A percentile compares a stretch with the other conserved stretches of the same genome.
These are phyloP conservation scores for Aspergillus biplanus DNA, from an alignment of 495 filamentous ascomycete genomes.

Conservation along the genomic window DNA sequence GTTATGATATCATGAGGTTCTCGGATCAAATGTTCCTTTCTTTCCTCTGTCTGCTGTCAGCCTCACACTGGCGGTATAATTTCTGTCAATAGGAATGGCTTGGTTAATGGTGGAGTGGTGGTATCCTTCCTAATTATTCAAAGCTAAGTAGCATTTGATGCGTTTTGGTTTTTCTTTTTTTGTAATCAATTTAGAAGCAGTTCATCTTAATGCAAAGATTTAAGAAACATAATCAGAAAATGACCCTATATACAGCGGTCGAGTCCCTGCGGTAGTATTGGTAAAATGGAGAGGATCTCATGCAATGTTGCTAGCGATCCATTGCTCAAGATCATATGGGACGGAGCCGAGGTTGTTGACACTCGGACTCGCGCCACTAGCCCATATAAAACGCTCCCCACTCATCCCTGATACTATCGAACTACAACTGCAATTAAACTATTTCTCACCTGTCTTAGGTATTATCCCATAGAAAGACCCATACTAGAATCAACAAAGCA, in stretches of 20 bases:
- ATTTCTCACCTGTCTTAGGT: no score
- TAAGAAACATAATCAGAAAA: no score
- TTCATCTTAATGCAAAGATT: neutral
- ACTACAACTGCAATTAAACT: no score
- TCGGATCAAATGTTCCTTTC: neutral
- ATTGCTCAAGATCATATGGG: no score
- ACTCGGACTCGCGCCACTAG: no score
- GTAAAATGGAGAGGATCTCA: no score
- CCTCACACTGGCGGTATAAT: neutral
- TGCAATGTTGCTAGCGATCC: no score
- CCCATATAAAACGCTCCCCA: no score
- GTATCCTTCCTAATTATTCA: neutral
- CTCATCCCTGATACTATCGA: no score
- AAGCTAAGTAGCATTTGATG: constrained; percentile 6
- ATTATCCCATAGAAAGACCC: no score
- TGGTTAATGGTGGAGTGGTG: neutral
- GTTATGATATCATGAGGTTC: neutral
- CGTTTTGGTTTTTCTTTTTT: constrained; percentile 11
- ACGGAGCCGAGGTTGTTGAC: no score
- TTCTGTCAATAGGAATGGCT: neutral
- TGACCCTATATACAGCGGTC: no score
- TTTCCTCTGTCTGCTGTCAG: neutral
- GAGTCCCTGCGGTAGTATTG: neutral
- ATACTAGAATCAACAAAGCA: neutral
- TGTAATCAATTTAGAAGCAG: constrained; percentile 10